Percentiles rank a stretch among this genome's conserved stretches.
These are phyloP conservation scores for Fraxinus cuspidata DNA, from an alignment of 257 asterid species.

Conservation along the genomic window DNA sequence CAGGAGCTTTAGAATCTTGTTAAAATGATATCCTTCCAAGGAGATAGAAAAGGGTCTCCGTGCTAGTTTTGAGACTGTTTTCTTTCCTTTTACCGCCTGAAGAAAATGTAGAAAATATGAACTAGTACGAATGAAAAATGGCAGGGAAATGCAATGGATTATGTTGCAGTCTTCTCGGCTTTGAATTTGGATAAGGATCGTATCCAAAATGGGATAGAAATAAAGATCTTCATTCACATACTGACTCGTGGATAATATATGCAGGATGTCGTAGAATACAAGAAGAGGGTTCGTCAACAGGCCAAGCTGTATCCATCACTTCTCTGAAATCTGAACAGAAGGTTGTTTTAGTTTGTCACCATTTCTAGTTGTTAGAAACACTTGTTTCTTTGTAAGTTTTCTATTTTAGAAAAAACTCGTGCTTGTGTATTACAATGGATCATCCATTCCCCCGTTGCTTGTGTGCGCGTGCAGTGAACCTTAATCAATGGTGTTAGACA, in stretches of 20 bases:
- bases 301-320: slow-evolving; percentile 39
- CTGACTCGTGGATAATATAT: neutral
- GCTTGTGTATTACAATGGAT: neutral
- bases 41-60: neutral
- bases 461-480: slow-evolving; percentile 15
- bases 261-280: slow-evolving; percentile 39
- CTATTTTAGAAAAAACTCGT: neutral
- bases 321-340: slow-evolving; percentile 22
- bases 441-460: neutral
- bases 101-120: neutral
- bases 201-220: neutral
- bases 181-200: no score
- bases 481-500: neutral
- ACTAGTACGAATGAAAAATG: neutral
- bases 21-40: neutral
- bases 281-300: slow-evolving; percentile 37
- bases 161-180: neutral
- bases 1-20: neutral
- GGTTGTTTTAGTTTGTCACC: neutral
- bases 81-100: neutral
- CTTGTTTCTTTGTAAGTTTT: slow-evolving; percentile 14
- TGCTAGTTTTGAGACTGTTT: neutral
- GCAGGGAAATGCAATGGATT: neutral
- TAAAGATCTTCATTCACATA: neutral
- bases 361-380: slow-evolving; percentile 1